Evolutionary conservation across 306 rosid species (phyloP).

Genomic region (Begonia loranthoides): DNA sequence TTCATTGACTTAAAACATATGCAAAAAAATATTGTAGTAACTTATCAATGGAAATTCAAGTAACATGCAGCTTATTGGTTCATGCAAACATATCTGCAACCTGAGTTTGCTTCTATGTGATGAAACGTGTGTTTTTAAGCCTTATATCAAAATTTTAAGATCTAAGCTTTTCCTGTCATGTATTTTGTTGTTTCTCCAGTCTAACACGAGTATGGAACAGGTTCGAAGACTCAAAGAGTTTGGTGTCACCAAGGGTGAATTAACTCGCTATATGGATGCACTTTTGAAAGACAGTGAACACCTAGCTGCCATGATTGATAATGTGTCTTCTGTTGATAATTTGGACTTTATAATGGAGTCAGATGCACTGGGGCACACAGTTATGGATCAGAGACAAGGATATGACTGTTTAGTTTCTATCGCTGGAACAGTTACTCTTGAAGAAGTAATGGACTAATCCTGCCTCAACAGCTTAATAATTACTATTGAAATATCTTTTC

Average conservation of each 20-base stretch:
- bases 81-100: no score
- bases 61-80: no score
- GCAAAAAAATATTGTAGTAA: no score
- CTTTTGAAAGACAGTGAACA: conserved; percentile 95
- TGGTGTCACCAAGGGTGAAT: conserved; percentile 97
- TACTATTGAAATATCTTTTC: conserved; percentile 1
- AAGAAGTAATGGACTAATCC: conserved; percentile 48
- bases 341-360: conserved; percentile 99
- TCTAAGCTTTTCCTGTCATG: neutral
- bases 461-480: neutral
- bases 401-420: conserved; percentile 88
- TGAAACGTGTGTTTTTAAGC: no score
- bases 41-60: no score
- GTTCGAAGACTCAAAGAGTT: conserved; percentile 94
- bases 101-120: no score
- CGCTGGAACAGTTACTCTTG: conserved; percentile 86
- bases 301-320: conserved; percentile 96
- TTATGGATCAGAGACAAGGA: conserved; percentile 98
- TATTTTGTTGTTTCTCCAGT: conserved; percentile 11
- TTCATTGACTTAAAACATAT: no score
- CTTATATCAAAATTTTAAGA: neutral
- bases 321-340: conserved; percentile 97
- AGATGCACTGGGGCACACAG: conserved; percentile 87
- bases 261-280: conserved; percentile 92
- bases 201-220: conserved; percentile 25